A percentile compares a stretch with the other conserved stretches of the same genome.
Evolutionary conservation across 2,329 filamentous ascomycete species (phyloP).

Genomic region (Scolecobasidium constrictum): DNA sequence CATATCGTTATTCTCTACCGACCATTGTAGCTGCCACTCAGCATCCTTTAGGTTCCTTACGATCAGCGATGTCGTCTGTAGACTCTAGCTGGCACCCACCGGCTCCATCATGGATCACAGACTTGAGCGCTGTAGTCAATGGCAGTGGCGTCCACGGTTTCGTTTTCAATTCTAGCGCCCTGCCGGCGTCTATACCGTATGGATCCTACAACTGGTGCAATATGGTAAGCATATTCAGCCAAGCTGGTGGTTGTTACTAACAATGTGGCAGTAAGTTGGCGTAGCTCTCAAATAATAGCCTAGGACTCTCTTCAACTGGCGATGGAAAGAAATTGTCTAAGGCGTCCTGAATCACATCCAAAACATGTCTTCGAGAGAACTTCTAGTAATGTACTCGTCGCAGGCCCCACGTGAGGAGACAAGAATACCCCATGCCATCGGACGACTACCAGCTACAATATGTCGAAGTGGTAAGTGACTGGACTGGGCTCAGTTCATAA

Average conservation of each 20-base stretch:
- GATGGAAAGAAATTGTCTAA: no score
- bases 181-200: slow-evolving; percentile 42
- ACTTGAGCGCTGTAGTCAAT: slow-evolving; percentile 46
- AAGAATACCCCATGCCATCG: slow-evolving; percentile 49
- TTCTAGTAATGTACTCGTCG: no score
- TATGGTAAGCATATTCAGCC: no score
- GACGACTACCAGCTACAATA: slow-evolving; percentile 56
- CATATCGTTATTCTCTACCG: slow-evolving; percentile 1
- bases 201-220: slow-evolving; percentile 73
- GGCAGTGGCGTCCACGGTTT: slow-evolving; percentile 60
- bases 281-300: no score
- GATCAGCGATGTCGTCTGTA: not conserved
- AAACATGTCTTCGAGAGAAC: no score
- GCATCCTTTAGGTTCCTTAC: not conserved
- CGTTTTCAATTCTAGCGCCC: slow-evolving; percentile 56
- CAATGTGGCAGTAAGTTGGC: no score
- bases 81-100: slow-evolving; percentile 22
- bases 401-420: slow-evolving; percentile 62
- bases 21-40: not conserved
- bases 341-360: no score
- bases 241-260: no score
- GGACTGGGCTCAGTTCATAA: no score
- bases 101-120: slow-evolving; percentile 42
- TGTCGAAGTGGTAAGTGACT: slow-evolving; percentile 58
- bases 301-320: no score